Evolutionary conservation across 805 yeast species (phyloP), one percentile per base, ranked within the genome.

Genomic region (Pichia gijzeniarum): DNA sequence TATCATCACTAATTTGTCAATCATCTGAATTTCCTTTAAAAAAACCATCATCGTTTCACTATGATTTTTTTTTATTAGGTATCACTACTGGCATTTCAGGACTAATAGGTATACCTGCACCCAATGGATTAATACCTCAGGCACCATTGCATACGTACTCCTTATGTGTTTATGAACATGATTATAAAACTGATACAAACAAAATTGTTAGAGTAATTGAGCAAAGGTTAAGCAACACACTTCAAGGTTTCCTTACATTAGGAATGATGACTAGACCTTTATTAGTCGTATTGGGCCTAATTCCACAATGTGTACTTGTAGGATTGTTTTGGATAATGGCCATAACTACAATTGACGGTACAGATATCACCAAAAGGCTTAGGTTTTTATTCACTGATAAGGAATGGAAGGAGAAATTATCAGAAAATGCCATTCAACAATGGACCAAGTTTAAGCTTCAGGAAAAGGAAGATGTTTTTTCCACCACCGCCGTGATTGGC

Each of bases 291-390:
- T 67, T 93, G 27, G 91, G 90, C 0, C 68, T 79, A 27, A 84
- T 91, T 22, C 99, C 99, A 0, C 97, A 91, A 60, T 93, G 95
- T 7, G 95, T 91, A 1, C 68, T 91, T 17, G 85, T 96, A 0
- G 99, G 99, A 0, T 69, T 93, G 39, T 91, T 93, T 61, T 90
- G 89, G 72, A 79, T 87, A 49, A 91, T 91, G 98, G 97, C 96
- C 0, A 70, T 87, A 0, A 76, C 82, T 1, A 95, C 96, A 0
- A 59, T 91, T 18, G 71, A 82, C 47, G 77, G 72, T 5, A 87
- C 85, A 57, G 80, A 71, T 3, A 77, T 91, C 4, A 69, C 83
- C 3, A 69, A 74, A 43, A 74, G 85, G 47, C 65, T 91, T 4
- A 60, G 82, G 28, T 86, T 74, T 61, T 49, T 89, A 0, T 74